A percentile compares a stretch with the other conserved stretches of the same genome.
Evolutionary conservation across 2,329 filamentous ascomycete genomes (phyloP).

Genomic region (Aspergillus brasiliensis): DNA sequence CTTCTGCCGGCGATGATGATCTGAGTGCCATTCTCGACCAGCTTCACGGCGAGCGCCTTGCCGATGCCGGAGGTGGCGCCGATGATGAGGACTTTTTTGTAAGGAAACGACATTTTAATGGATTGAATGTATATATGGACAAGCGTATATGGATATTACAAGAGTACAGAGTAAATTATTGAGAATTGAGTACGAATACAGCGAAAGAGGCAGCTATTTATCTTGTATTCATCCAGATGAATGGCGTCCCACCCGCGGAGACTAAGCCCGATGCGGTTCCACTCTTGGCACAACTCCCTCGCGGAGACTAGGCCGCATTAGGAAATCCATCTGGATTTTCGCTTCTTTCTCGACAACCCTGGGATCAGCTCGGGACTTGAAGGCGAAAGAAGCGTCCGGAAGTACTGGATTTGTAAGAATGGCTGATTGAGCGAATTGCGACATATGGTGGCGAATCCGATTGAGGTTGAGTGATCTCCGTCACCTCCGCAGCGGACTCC

Average conservation of each 20-base stretch:
- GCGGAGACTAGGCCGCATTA: slow-evolving; percentile 7
- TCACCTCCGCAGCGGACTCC: no score
- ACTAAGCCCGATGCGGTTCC: slow-evolving; percentile 1
- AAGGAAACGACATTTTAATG: slow-evolving; percentile 45
- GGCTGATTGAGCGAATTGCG: no score
- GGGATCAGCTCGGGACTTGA: no score
- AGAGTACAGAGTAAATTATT: background rate
- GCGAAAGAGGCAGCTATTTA: background rate
- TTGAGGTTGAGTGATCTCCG: no score
- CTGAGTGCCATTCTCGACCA: slow-evolving; percentile 51
- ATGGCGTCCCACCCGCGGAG: background rate
- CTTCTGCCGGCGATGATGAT: slow-evolving; percentile 55
- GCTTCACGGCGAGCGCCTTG: slow-evolving; percentile 51
- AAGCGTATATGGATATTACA: background rate
- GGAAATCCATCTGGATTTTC: background rate
- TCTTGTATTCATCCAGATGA: background rate
- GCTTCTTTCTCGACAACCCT: background rate
- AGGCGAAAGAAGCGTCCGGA: no score
- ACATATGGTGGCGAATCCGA: no score
- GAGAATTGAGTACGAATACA: no score
- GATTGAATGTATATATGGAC: background rate
- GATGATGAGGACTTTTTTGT: slow-evolving; percentile 57
- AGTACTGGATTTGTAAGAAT: no score
- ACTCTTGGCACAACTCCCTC: background rate
- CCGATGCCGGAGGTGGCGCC: slow-evolving; percentile 54